Conservation (phyloP, 2,329 filamentous ascomycete species). For the Calonectria naviculata region DNA sequence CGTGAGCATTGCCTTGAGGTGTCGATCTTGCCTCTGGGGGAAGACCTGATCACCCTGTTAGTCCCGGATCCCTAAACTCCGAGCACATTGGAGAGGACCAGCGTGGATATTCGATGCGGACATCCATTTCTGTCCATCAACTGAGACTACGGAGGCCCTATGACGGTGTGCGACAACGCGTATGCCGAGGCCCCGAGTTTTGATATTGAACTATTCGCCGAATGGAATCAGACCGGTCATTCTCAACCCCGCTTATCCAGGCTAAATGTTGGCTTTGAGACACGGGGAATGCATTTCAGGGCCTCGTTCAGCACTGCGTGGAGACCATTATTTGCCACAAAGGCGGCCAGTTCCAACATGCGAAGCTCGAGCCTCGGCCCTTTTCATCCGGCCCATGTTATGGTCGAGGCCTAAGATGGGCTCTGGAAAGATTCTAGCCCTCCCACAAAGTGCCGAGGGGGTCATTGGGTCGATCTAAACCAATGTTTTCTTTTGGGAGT, state of each 20-base stretch:
- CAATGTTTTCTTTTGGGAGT: background rate
- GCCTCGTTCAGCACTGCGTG: background rate
- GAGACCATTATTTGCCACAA: background rate
- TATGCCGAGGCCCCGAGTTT: background rate
- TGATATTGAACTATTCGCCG: background rate
- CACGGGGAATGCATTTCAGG: background rate
- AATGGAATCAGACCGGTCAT: background rate
- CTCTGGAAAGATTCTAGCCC: slow-evolving; percentile 1
- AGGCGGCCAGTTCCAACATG: background rate
- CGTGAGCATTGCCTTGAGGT: background rate
- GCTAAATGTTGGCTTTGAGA: slow-evolving; percentile 3
- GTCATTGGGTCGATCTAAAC: background rate
- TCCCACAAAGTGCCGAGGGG: background rate
- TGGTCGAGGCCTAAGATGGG: background rate
- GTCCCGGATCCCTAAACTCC: slow-evolving; percentile 3
- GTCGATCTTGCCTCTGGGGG: background rate
- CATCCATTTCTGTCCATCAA: background rate
- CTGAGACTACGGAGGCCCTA: background rate
- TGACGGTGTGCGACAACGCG: background rate
- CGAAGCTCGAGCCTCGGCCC: background rate
- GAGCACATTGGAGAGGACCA: background rate
- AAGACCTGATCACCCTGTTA: background rate
- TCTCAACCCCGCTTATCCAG: background rate
- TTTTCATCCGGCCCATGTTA: background rate
- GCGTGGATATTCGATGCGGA: background rate